Conservation (phyloP, 805 yeast species). For the Zygosaccharomyces bisporus region DNA sequence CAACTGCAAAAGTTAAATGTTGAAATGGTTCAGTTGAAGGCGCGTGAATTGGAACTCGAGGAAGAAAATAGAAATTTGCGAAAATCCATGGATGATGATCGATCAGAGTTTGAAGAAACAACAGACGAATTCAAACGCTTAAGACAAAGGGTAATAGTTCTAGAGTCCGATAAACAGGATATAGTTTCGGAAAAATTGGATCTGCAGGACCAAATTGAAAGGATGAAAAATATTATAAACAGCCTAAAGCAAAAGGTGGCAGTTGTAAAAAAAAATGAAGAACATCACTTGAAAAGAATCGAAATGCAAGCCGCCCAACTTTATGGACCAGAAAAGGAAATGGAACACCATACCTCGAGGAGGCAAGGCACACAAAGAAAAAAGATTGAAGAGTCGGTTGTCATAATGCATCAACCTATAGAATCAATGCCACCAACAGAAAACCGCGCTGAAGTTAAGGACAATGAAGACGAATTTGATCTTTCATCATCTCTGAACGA, state of each 20-base stretch:
- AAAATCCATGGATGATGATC: constrained; percentile 19
- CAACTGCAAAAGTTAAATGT: constrained; percentile 33
- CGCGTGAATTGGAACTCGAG: constrained; percentile 28
- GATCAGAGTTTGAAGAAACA: constrained; percentile 19
- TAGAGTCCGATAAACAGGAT: constrained; percentile 24
- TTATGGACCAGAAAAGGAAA: constrained; percentile 6
- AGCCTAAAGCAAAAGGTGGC: constrained; percentile 16
- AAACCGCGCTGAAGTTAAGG: background rate
- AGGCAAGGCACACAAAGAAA: background rate
- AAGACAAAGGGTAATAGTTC: constrained; percentile 19
- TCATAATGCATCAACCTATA: background rate
- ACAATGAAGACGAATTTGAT: constrained; percentile 30
- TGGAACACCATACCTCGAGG: background rate
- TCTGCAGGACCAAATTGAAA: constrained; percentile 26
- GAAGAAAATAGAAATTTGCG: constrained; percentile 29
- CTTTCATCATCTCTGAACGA: constrained; percentile 33
- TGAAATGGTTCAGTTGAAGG: constrained; percentile 30
- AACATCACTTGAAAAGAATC: constrained; percentile 5
- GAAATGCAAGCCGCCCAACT: constrained; percentile 5
- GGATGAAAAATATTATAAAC: constrained; percentile 17
- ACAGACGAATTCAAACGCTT: constrained; percentile 17
- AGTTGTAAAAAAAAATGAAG: constrained; percentile 7
- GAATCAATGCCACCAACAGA: background rate
- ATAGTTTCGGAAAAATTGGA: constrained; percentile 25
- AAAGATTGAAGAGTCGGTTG: background rate